phyloP scores from a whole-genome alignment of 2,329 filamentous ascomycete species.

The Pestalotiopsis sp. region DNA sequence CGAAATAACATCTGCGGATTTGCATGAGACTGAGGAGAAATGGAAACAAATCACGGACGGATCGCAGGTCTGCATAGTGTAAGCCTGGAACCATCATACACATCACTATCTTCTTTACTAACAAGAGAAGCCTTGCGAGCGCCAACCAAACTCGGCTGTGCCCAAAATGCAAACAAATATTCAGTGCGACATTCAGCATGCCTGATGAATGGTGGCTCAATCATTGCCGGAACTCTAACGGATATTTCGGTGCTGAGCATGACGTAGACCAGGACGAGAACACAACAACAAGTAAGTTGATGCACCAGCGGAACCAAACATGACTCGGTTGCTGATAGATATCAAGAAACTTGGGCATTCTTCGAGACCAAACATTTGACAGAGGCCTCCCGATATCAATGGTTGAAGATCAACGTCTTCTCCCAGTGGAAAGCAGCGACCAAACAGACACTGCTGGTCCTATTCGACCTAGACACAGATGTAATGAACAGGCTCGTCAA shows the following conservation, averaged over 20 bases:
- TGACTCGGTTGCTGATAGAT: background rate
- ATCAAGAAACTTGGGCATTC: background rate
- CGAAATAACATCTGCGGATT: background rate
- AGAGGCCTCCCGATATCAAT: slow-evolving; percentile 24
- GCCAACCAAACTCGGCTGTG: background rate
- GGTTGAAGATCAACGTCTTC: slow-evolving; percentile 38
- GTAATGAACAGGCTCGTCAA: slow-evolving; percentile 12
- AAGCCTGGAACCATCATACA: background rate
- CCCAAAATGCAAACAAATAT: slow-evolving; percentile 22
- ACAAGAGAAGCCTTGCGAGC: background rate
- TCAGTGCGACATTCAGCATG: slow-evolving; percentile 28
- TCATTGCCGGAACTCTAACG: slow-evolving; percentile 36
- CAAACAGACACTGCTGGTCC: slow-evolving; percentile 28
- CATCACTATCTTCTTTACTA: background rate
- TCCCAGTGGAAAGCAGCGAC: slow-evolving; percentile 23
- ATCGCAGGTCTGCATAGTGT: background rate
- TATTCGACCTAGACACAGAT: slow-evolving; percentile 28
- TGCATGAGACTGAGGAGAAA: background rate
- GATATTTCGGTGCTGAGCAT: slow-evolving; percentile 38
- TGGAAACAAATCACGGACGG: background rate
- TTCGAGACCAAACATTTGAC: background rate
- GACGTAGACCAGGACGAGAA: slow-evolving; percentile 24
- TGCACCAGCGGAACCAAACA: background rate
- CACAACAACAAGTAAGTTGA: background rate
- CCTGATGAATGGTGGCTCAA: slow-evolving; percentile 38